Evolutionary conservation across 805 yeast species (phyloP).

Genomic region (Nakazawaea sp.): DNA sequence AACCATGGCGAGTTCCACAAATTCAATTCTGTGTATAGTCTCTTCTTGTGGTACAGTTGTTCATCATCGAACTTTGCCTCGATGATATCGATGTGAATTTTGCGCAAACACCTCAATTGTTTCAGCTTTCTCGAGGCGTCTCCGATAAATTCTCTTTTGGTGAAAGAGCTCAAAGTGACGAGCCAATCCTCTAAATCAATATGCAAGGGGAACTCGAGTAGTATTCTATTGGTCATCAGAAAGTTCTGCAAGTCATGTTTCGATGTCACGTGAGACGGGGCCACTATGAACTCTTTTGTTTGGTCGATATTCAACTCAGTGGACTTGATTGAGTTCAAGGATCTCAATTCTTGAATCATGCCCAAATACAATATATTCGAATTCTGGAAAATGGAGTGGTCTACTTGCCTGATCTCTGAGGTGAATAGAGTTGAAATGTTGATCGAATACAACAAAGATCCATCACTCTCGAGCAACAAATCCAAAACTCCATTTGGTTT

Average conservation of each 20-base stretch:
- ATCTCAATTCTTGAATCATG: constrained; percentile 44
- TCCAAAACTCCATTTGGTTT: constrained; percentile 58
- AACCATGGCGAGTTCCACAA: constrained; percentile 77
- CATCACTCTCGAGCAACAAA: constrained; percentile 57
- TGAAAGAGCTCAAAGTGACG: constrained; percentile 58
- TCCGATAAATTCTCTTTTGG: constrained; percentile 45
- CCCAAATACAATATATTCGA: constrained; percentile 58
- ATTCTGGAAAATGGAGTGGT: constrained; percentile 54
- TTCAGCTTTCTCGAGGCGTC: constrained; percentile 22
- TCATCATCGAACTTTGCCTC: constrained; percentile 50
- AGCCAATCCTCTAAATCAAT: constrained; percentile 75
- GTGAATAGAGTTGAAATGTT: constrained; percentile 44
- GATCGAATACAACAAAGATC: constrained; percentile 50
- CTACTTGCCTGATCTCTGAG: constrained; percentile 59
- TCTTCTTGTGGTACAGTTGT: constrained; percentile 6
- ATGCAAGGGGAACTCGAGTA: constrained; percentile 58
- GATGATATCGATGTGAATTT: constrained; percentile 48
- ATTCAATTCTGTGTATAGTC: constrained; percentile 60
- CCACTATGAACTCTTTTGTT: constrained; percentile 6
- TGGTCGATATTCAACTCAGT: constrained; percentile 4
- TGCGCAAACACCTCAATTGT: constrained; percentile 46
- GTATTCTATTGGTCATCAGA: constrained; percentile 25
- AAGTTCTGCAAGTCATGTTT: constrained; percentile 11
- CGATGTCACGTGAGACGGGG: not conserved
- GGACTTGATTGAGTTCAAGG: constrained; percentile 27